Percentiles rank a stretch among this genome's conserved stretches.
phyloP scores from a whole-genome alignment of 208 protist species.

The Leishmania major region DNA sequence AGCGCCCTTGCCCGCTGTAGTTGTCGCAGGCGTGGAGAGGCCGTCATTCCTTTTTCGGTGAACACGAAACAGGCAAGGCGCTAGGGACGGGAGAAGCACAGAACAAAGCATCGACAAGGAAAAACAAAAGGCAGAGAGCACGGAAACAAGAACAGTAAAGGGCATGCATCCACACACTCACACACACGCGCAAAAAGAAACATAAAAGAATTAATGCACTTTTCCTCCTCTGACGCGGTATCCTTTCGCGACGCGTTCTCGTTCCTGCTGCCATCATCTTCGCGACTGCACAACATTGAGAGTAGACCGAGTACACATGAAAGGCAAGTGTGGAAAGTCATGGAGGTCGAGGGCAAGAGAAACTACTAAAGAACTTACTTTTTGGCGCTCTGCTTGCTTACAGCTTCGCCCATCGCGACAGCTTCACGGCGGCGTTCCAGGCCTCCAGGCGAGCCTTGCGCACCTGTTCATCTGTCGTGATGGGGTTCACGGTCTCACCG shows the following conservation, averaged over 20 bases:
- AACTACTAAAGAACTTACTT: neutral
- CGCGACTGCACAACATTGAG: neutral
- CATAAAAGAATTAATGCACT: neutral
- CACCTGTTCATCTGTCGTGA: slow-evolving; percentile 20
- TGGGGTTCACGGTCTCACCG: slow-evolving; percentile 40
- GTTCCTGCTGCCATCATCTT: neutral
- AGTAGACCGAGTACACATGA: neutral
- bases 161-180: neutral
- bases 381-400: slow-evolving; percentile 5
- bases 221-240: neutral
- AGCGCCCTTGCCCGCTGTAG: too few species aligned
- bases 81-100: neutral
- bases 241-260: neutral
- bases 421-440: slow-evolving; percentile 61
- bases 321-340: neutral
- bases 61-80: neutral
- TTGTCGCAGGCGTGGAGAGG: neutral
- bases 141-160: neutral
- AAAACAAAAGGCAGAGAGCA: neutral
- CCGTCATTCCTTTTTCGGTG: neutral
- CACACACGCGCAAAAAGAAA: neutral
- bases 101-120: neutral
- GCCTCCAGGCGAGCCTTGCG: slow-evolving; percentile 38
- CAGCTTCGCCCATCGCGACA: slow-evolving; percentile 71
- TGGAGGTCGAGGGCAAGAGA: neutral